Percentiles rank a stretch among this genome's conserved stretches.
Conservation (phyloP, 192 early-diverging fungal genomes). For the Coemansia umbellata region DNA sequence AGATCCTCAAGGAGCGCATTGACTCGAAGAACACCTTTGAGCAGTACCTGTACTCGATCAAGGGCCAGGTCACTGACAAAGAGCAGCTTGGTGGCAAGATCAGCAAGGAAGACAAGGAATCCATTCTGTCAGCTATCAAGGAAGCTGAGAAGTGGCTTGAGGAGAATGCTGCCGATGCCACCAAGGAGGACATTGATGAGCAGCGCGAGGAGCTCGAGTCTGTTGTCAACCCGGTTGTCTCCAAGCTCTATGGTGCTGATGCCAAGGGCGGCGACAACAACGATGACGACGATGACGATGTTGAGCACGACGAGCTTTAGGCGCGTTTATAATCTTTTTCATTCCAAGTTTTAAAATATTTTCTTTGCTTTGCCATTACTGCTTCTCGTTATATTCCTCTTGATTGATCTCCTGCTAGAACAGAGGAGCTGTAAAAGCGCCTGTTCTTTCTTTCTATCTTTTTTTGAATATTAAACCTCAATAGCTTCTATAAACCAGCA, state of each 20-base stretch:
- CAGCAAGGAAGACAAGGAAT: constrained; percentile 83
- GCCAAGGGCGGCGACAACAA: constrained; percentile 55
- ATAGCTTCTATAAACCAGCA: too few species aligned
- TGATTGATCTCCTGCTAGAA: too few species aligned
- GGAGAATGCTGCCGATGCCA: constrained; percentile 70
- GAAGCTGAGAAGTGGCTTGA: constrained; percentile 81
- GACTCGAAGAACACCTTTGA: constrained; percentile 89
- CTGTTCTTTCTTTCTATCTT: not conserved
- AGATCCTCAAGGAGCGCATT: constrained; percentile 73
- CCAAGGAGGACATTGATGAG: constrained; percentile 98
- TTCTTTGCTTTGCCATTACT: too few species aligned
- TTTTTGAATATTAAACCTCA: not conserved
- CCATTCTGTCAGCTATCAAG: constrained; percentile 78
- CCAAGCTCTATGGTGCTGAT: constrained; percentile 79
- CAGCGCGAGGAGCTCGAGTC: constrained; percentile 92
- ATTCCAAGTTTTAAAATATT: not conserved
- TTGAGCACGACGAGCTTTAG: constrained; percentile 54
- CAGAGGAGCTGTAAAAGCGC: too few species aligned
- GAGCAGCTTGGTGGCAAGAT: constrained; percentile 83
- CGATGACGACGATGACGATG: constrained; percentile 54
- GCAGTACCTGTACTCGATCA: constrained; percentile 87
- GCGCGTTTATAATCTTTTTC: not conserved
- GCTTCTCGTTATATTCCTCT: too few species aligned
- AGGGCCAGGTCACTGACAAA: constrained; percentile 83
- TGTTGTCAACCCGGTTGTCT: constrained; percentile 89